phyloP scores from a whole-genome alignment of 2,329 filamentous ascomycete genomes.

The Lachnellula arida region DNA sequence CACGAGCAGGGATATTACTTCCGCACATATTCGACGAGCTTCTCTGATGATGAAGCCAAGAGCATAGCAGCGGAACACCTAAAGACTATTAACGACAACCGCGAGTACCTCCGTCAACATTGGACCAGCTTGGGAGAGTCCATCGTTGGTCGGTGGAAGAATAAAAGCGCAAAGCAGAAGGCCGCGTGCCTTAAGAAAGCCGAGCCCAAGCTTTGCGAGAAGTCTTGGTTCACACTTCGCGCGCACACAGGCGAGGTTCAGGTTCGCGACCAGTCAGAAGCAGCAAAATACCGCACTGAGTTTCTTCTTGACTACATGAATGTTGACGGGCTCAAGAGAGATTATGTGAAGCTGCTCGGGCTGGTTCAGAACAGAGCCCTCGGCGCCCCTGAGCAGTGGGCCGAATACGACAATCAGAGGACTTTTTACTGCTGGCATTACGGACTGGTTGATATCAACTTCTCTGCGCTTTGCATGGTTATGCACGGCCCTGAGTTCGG shows the following conservation, averaged over 20 bases:
- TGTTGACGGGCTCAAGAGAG: not conserved
- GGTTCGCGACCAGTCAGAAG: not conserved
- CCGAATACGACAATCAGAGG: not conserved
- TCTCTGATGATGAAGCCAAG: not conserved
- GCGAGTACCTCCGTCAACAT: not conserved
- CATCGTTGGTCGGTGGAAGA: not conserved
- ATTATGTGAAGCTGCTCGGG: not conserved
- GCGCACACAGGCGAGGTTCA: not conserved
- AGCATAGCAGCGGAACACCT: not conserved
- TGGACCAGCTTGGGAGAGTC: not conserved
- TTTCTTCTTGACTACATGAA: not conserved
- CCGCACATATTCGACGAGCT: not conserved
- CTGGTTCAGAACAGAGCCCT: not conserved
- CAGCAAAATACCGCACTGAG: not conserved
- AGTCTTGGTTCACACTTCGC: conserved; percentile 2
- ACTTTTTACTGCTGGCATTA: not conserved
- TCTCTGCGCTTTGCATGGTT: not conserved
- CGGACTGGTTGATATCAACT: not conserved
- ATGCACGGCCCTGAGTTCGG: conserved; percentile 10
- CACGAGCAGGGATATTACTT: not conserved
- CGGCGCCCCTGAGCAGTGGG: not conserved
- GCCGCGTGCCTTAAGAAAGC: conserved; percentile 14
- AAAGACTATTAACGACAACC: not conserved
- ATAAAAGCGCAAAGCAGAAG: not conserved
- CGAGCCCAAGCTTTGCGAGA: conserved; percentile 26